Base-by-base conservation (phyloP, 768 basidiomycete genomes). In the Suillus weaverae region DNA sequence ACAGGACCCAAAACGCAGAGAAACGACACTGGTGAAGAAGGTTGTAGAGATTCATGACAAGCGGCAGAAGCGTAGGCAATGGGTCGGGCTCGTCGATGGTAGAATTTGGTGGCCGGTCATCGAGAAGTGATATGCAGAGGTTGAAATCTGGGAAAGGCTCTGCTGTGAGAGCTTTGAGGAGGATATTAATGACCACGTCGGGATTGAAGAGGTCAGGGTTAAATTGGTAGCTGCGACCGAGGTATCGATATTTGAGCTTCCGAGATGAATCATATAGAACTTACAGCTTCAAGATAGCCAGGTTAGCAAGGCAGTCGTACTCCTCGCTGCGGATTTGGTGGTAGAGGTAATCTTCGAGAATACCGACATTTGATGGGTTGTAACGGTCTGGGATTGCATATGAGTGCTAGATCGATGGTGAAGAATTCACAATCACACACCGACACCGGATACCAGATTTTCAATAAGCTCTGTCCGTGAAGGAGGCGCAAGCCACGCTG, bases 331-430 rank as follows among this genome's bases (percentile, higher is more conserved):
- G 85, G 67, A 95, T 94, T 78, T 99, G 97, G 75, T 94, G 90
- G 77, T 93, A 94, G 65, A 99, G 88, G 80, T 99, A 98, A 75
- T 98, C 97, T 79, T 98, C 97, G 65, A 99, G 88, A 69, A 95
- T 92, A 43, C 87, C 83, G 65, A 97, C 88, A 76, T 99, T 99
- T 61, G 90, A 89, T 50, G 97, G 97, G 79, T 98, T 99, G 79
- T 99, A 99, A 65, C 97, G 90, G 82, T 99, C 97, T 97, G 64
- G 10, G 59, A 64, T 64, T 35, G 60, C 44, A 62, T 67, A 59
- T 26, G 20, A 64, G 44, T 36, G 61, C 32, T 5, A 35, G 16
- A 60, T 7, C 57, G 63, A 57, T 35, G 7, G 50, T 43, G 18
- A 26, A 13, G 20, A 36, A 32, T 22, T 66, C 46, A 60, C n/a